Percentiles rank a stretch among this genome's conserved stretches.
Evolutionary conservation across 129 eudicot genomes (phyloP).

Genomic region (Lonicera japonica): DNA sequence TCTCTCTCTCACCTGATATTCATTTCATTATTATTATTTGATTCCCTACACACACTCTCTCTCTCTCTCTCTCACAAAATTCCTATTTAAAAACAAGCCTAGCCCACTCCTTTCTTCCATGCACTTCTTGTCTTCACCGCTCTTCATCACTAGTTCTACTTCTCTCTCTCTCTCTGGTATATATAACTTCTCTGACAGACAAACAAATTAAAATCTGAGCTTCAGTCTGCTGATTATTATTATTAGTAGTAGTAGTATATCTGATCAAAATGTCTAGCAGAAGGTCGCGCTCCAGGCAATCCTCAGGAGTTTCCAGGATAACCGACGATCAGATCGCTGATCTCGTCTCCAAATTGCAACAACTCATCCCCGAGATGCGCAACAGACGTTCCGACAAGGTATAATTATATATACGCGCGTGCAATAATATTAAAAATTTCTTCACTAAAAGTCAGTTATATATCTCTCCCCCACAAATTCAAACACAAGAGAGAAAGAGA

Average conservation of each 20-base stretch:
- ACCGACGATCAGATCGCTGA: conserved; percentile 84
- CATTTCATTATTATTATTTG: background rate
- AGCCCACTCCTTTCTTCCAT: conserved; percentile 56
- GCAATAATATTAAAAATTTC: no score
- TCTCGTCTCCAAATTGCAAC: conserved; percentile 81
- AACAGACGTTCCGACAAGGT: conserved; percentile 77
- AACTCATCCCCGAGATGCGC: conserved; percentile 74
- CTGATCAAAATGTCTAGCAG: conserved; percentile 83
- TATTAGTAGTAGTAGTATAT: background rate
- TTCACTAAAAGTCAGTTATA: no score
- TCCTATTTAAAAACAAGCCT: conserved; percentile 24
- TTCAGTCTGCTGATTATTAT: background rate
- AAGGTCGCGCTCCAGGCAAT: conserved; percentile 79
- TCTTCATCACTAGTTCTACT: background rate
- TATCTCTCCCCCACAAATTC: no score
- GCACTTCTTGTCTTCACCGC: conserved; percentile 47
- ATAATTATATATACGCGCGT: no score
- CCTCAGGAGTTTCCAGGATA: conserved; percentile 40
- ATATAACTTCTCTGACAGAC: conserved; percentile 3
- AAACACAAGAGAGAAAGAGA: no score
- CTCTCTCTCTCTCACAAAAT: background rate
- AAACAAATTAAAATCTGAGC: background rate
- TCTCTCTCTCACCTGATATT: background rate
- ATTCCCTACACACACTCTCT: conserved; percentile 1
- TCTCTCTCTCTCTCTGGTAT: conserved; percentile 26